Percentiles rank a stretch among this genome's conserved stretches.
Evolutionary conservation across 75 land plant genomes (phyloP).

Genomic region (Gnetum montanum): DNA sequence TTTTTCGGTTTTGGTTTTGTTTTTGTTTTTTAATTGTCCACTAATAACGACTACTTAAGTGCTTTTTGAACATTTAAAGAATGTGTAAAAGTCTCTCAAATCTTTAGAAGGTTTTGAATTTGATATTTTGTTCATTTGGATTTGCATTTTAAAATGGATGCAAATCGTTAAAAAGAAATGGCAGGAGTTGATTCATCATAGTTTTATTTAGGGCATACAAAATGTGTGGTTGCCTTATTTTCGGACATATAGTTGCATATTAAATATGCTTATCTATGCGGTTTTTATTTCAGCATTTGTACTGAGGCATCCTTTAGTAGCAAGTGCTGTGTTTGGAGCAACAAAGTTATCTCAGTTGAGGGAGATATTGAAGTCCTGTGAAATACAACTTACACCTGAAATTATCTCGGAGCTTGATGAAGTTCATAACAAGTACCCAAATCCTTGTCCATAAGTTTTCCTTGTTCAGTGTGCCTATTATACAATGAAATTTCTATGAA

Average conservation of each 20-base stretch:
- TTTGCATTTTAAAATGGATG: too few species aligned
- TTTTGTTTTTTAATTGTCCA: not conserved
- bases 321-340: conserved; percentile 71
- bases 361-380: conserved; percentile 44
- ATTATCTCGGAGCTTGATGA: conserved; percentile 46
- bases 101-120: too few species aligned
- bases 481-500: too few species aligned
- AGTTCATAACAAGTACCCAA: conserved; percentile 53
- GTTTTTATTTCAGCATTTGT: conserved; percentile 55
- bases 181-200: not conserved
- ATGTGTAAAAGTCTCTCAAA: too few species aligned
- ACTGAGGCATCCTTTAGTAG: conserved; percentile 67
- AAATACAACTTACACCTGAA: conserved; percentile 39
- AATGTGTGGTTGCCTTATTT: not conserved
- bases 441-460: conserved; percentile 80
- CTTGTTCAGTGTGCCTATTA: too few species aligned
- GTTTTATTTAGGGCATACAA: not conserved
- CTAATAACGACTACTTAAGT: not conserved
- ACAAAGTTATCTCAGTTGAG: conserved; percentile 61
- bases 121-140: too few species aligned
- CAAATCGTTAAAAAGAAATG: not conserved
- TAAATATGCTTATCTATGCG: not conserved
- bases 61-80: not conserved
- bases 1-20: not conserved
- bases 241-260: not conserved